Evolutionary conservation across 208 protist species (phyloP), one percentile per base, ranked within the genome.

Genomic region (Leishmania gerbilli): DNA sequence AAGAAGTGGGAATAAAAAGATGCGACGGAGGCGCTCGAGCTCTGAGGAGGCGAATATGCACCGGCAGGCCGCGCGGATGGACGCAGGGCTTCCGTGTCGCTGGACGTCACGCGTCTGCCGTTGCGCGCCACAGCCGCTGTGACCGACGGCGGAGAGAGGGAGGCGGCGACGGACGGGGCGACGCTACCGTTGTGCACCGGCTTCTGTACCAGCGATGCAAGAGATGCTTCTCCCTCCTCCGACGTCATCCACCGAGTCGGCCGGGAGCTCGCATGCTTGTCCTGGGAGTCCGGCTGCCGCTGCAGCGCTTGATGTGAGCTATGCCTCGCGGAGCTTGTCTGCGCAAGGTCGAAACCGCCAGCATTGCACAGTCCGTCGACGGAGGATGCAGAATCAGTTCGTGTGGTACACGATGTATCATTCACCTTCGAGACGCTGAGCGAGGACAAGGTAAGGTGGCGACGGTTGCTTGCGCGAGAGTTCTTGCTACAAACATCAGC

Each of bases 351-450:
- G 24, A 13, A 74, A 74, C 24, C 21, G 69, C 8, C 27, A 31
- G 69, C 45, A 31, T 5, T 34, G 69, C 9, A 53, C 69, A 51
- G 8, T 34, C 31, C 69, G 4, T 55, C 40, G 24, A 53, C 27
- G 31, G 45, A 55, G 6, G 27, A 34, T 17, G 69, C 27, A 53
- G 24, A n/a, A 51, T 74, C 69, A 27, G 37, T 17, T 53, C 27
- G 69, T 74, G 45, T 19, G 17, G 55, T 34, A 51, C 45, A 7
- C 13, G 42, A 74, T 34, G 27, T 15, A 31, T 15, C 69, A 13
- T 74, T n/a, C n/a, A 79, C 64, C 24, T 56, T 65, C 1, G 79
- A 74, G 45, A 74, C 17, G 79, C 76, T 56, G 24, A 79, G 68
- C 1, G 79, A 77, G 21, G 49, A 56, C 55, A 53, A 78, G 34